phyloP scores from a whole-genome alignment of 2,329 filamentous ascomycete genomes.

The Thielaviopsis punctulata region DNA sequence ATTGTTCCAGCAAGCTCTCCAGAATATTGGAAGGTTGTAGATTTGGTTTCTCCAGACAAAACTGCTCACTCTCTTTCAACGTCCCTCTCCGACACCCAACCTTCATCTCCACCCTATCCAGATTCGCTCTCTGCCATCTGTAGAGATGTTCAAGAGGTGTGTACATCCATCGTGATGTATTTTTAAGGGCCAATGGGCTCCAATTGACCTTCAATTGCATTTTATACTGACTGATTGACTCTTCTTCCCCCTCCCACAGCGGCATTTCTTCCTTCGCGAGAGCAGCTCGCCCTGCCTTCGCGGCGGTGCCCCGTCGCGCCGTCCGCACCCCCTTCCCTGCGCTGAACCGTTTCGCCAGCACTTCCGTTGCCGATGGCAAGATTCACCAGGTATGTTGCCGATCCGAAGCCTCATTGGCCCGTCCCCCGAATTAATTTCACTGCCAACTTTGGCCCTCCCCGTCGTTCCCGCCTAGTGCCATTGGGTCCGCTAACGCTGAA shows the following conservation, averaged over 20 bases:
- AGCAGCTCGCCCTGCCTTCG: conserved; percentile 43
- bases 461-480: conserved; percentile 5
- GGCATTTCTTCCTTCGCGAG: conserved; percentile 48
- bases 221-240: conserved; percentile 20
- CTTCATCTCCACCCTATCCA: conserved; percentile 39
- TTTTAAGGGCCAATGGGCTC: conserved; percentile 16
- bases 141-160: conserved; percentile 73
- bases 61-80: conserved; percentile 31
- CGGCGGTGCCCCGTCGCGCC: conserved; percentile 38
- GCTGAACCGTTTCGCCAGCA: conserved; percentile 42
- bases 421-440: neutral
- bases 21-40: conserved; percentile 12
- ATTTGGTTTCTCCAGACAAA: conserved; percentile 23
- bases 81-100: conserved; percentile 29
- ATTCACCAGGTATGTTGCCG: conserved; percentile 43
- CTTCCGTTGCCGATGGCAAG: conserved; percentile 44
- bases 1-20: conserved; percentile 10
- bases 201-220: conserved; percentile 29
- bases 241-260: conserved; percentile 28
- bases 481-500: conserved; percentile 27
- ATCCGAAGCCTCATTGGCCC: neutral
- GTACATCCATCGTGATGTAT: conserved; percentile 23
- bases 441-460: neutral
- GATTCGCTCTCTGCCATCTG: conserved; percentile 49
- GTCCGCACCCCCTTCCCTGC: conserved; percentile 36